A percentile compares a stretch with the other conserved stretches of the same genome.
phyloP scores from a whole-genome alignment of 2,329 filamentous ascomycete species.

The Exutisphaerella laricina region DNA sequence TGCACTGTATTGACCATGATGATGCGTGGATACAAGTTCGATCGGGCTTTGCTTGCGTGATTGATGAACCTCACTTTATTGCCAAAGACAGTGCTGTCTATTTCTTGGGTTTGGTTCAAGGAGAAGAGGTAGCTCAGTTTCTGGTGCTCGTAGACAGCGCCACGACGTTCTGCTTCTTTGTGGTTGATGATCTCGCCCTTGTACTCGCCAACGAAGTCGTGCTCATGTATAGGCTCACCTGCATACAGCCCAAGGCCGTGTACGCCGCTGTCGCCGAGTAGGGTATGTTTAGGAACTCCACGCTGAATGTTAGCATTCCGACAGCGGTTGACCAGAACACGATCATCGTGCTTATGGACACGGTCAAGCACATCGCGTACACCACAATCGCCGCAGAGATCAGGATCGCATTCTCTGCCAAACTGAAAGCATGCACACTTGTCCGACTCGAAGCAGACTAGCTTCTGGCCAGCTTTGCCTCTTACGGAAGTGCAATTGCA shows the following conservation, averaged over 20 bases:
- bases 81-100: constrained; percentile 71
- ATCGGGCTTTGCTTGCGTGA: constrained; percentile 54
- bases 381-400: constrained; percentile 66
- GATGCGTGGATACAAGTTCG: constrained; percentile 62
- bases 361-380: constrained; percentile 64
- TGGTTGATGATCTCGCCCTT: constrained; percentile 69
- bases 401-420: constrained; percentile 74
- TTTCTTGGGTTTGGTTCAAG: constrained; percentile 48
- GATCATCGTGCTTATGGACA: constrained; percentile 56
- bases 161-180: constrained; percentile 63
- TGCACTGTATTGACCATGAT: constrained; percentile 67
- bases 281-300: constrained; percentile 57
- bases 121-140: constrained; percentile 59
- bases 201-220: constrained; percentile 77
- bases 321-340: constrained; percentile 56
- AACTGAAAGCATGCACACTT: constrained; percentile 64
- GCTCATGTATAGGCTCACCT: constrained; percentile 59
- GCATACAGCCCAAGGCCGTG: constrained; percentile 72
- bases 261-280: constrained; percentile 65
- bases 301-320: constrained; percentile 69
- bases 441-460: constrained; percentile 36
- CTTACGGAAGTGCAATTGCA: constrained; percentile 34
- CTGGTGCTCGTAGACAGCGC: constrained; percentile 57
- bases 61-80: constrained; percentile 83
- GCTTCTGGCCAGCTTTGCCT: constrained; percentile 36